phyloP scores from a whole-genome alignment of 2,329 filamentous ascomycete genomes.

The Penicillium brevicompactum region DNA sequence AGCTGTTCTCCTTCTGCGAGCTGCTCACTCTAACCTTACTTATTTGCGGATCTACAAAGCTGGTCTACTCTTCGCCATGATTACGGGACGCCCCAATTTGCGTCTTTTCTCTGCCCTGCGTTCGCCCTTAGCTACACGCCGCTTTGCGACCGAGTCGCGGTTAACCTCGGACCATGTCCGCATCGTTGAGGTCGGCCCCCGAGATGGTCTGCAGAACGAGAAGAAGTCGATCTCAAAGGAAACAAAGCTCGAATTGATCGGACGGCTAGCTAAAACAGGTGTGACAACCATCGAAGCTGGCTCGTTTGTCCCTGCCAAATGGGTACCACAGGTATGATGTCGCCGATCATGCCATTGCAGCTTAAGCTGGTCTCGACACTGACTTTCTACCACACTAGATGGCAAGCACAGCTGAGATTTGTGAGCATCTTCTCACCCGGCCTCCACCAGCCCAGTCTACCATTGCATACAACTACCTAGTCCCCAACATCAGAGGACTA shows the following conservation, averaged over 20 bases:
- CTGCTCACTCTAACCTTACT: background rate
- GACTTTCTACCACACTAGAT: slow-evolving; percentile 49
- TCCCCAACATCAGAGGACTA: slow-evolving; percentile 64
- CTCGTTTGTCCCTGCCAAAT: slow-evolving; percentile 57
- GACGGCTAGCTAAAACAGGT: slow-evolving; percentile 50
- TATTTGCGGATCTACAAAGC: background rate
- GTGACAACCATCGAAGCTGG: slow-evolving; percentile 55
- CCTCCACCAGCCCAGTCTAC: slow-evolving; percentile 53
- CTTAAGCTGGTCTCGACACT: background rate
- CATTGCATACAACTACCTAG: slow-evolving; percentile 67
- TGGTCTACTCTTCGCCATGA: slow-evolving; percentile 4
- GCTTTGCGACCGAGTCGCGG: slow-evolving; percentile 44
- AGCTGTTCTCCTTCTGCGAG: background rate
- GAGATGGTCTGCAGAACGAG: slow-evolving; percentile 58
- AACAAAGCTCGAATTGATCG: slow-evolving; percentile 54
- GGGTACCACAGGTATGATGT: slow-evolving; percentile 53
- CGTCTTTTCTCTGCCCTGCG: slow-evolving; percentile 34
- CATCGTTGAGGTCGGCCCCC: slow-evolving; percentile 56
- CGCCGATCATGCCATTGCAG: slow-evolving; percentile 2
- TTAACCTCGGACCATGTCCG: slow-evolving; percentile 52
- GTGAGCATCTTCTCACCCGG: slow-evolving; percentile 54
- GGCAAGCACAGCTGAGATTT: slow-evolving; percentile 65
- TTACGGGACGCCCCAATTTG: slow-evolving; percentile 29
- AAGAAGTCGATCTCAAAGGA: slow-evolving; percentile 50
- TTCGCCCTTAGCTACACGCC: slow-evolving; percentile 25